Percentiles rank a stretch among this genome's conserved stretches.
Conservation (phyloP, 106 monocot genomes). For the Dioscorea dumetorum region DNA sequence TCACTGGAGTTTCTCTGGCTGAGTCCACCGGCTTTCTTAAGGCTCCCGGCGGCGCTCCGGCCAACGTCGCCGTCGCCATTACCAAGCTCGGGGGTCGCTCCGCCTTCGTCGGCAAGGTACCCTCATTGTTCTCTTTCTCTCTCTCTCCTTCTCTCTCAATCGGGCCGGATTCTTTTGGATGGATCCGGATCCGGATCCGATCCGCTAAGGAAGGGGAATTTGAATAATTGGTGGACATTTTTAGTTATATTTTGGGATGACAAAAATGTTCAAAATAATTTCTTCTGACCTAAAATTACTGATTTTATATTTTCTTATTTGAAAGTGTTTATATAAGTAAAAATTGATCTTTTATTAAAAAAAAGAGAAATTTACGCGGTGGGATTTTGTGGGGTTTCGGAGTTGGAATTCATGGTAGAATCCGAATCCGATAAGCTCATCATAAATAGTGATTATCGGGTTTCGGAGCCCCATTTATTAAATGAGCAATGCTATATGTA, state of each 20-base stretch:
- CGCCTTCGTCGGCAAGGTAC: conserved; percentile 43
- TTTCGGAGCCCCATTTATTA: no score
- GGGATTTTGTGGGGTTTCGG: no score
- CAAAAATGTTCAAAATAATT: neutral
- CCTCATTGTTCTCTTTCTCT: neutral
- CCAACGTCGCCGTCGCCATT: conserved; percentile 49
- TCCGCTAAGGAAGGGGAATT: neutral
- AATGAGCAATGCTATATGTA: no score
- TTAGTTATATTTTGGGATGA: no score
- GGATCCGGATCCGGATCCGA: no score
- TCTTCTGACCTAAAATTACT: no score
- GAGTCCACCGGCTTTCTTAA: conserved; percentile 35
- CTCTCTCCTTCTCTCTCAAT: neutral
- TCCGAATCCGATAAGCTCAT: no score
- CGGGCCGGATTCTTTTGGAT: no score
- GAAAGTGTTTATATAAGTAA: neutral
- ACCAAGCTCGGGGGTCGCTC: conserved; percentile 31
- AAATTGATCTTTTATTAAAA: neutral
- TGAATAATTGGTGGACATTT: no score
- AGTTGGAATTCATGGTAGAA: no score
- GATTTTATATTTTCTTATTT: neutral
- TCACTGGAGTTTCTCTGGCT: conserved; percentile 37
- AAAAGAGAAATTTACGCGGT: no score
- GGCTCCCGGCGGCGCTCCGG: conserved; percentile 45
- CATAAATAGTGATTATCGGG: no score